Evolutionary conservation across 2,329 filamentous ascomycete species (phyloP).

Genomic region (Colletotrichum sp.): DNA sequence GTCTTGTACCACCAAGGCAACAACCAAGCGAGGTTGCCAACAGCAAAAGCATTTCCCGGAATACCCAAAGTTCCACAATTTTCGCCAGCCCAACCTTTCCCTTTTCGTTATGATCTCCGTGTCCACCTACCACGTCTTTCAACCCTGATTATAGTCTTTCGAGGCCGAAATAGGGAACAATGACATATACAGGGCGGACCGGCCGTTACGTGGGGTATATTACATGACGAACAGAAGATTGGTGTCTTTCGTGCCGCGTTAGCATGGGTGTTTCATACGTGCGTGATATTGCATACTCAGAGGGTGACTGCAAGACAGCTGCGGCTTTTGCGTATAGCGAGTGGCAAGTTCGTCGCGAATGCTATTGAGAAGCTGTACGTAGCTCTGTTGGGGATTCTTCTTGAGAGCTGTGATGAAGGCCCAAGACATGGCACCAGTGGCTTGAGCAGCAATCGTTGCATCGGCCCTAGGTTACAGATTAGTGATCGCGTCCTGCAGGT

Average conservation of each 20-base stretch:
- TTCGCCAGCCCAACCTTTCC: background rate
- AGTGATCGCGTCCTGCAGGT: background rate
- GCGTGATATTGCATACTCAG: conserved; percentile 69
- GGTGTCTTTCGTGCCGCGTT: conserved; percentile 51
- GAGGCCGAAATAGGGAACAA: background rate
- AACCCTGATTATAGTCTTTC: background rate
- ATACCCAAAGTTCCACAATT: background rate
- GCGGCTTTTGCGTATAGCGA: conserved; percentile 93
- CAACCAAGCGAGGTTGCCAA: background rate
- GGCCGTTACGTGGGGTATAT: conserved; percentile 21
- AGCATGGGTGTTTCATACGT: background rate
- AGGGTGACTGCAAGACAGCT: conserved; percentile 96
- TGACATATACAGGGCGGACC: conserved; percentile 12
- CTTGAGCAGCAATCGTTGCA: conserved; percentile 87
- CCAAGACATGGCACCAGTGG: conserved; percentile 98
- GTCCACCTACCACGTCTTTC: background rate
- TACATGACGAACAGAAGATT: conserved; percentile 69
- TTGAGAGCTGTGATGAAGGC: conserved; percentile 92
- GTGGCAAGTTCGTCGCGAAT: conserved; percentile 89
- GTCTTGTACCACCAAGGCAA: background rate
- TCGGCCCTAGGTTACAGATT: conserved; percentile 69
- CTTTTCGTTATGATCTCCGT: background rate
- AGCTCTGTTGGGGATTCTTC: conserved; percentile 98
- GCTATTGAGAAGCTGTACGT: conserved; percentile 94
- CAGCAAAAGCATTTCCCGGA: background rate